Base-by-base conservation (phyloP, 495 filamentous ascomycete species). In the Penicillium lividum region DNA sequence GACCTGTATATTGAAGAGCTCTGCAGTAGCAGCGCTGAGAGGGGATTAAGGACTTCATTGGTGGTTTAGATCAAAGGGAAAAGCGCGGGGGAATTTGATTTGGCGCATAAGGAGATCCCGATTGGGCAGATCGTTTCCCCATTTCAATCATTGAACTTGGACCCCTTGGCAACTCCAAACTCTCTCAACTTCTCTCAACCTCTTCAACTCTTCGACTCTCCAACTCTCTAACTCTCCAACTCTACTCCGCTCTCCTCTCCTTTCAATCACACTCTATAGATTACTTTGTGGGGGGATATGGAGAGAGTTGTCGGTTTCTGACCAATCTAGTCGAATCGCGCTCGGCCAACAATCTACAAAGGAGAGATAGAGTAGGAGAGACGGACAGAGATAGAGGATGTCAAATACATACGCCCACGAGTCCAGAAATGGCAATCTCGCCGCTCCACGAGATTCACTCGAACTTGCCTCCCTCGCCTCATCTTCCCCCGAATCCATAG, bases 381-480 rank as follows among this genome's bases (percentile, higher is more conserved):
- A 27, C 40, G 13, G 18, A 46, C 7, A 27, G 2, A 46, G 18
- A 46, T 5, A 46, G 50, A 67, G 54, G 36, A 79, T 78, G 74
- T 76, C 75, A 57, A 72, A 57, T 44, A 51, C 68, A 30, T 73
- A 70, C 52, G 64, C 68, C 22, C 59, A 65, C 53, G 70, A 69
- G 22, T 55, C 56, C 50, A 57, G 65, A 58, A 69, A 70, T 61
- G 73, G 62, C 54, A 63, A 64, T 29, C 62, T 65, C 33, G 58
- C 64, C 49, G 68, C 68, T 28, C 81, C 85, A 47, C 89, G 94
- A 66, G 94, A 98, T 80, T 98, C 94, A 53, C 86, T 98, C 61
- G 94, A 98, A 76, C 89, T 98, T 47, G 94, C 92, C 51, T 97
- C 92, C 29, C 86, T 98, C 54, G 94, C 94, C 11, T 96, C 93